Evolutionary conservation across 2,329 filamentous ascomycete species (phyloP), one percentile per base, ranked within the genome.

Genomic region (Aspergillus clavatus): DNA sequence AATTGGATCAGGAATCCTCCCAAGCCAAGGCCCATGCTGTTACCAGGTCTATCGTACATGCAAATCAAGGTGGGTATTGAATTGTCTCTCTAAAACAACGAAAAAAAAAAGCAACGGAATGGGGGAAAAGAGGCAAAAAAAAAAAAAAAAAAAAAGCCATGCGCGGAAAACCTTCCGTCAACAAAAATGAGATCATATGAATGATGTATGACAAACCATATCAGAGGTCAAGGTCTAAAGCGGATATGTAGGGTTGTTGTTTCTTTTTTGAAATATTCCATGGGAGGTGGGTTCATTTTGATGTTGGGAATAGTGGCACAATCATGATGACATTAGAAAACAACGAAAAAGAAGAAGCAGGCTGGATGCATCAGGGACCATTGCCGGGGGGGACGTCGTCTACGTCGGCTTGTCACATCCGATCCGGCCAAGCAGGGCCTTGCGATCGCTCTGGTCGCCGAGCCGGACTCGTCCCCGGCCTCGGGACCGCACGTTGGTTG

Each of bases 391-490:
- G 33, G 33, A 24, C 26, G 14, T 10, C 7, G 8, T 40, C 39
- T 59, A 63, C 26, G 63, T 67, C 21, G 66, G 84, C 74, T 89
- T 89, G 67, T 89, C 86, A 65, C 87, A 93, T 39, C 87, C 87
- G 60, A 93, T 93, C 42, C 87, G 77, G 36, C 86, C 86, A 42
- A 93, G 75, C 54, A 93, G 72, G 65, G 90, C 87, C 73, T 91
- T 93, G 26, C 66, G 63, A 38, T 71, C 68, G 50, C 64, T 67
- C 45, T 67, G 67, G 37, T 70, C 67, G 27, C 59, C 59, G 42
- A 70, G 61, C 24, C 60, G 66, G 38, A 69, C 63, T 26, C 65
- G 61, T 27, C 67, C 66, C 28, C 66, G 63, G n/a, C 61, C 58
- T 7, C 64, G 62, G 26, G 64, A 62, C 33, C 66, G 64, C 35